Conservation (phyloP, 2,329 filamentous ascomycete species). For the Nannizziopsis barbatae region DNA sequence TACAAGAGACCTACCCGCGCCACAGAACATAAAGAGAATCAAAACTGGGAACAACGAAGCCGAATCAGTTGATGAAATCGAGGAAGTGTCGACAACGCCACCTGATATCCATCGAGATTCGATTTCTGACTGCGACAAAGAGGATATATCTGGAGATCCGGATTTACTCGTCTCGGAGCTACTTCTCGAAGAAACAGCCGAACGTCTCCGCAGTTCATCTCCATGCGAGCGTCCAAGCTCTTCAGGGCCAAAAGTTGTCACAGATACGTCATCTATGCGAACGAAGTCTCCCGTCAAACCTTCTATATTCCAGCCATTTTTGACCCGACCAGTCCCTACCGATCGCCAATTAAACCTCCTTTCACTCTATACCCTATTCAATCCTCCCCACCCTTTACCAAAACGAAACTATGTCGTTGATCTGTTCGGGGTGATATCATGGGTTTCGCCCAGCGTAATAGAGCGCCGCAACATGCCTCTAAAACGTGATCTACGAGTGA, state of each 20-base stretch:
- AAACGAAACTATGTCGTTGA: conserved; percentile 21
- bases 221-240: not conserved
- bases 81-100: not conserved
- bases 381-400: conserved; percentile 14
- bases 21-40: not conserved
- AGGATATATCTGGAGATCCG: not conserved
- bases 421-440: conserved; percentile 21
- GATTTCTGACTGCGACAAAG: not conserved
- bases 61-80: not conserved
- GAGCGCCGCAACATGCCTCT: conserved; percentile 20
- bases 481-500: conserved; percentile 24
- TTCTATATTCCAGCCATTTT: not conserved
- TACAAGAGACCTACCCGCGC: not conserved
- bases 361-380: conserved; percentile 13
- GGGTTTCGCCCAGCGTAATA: conserved; percentile 19
- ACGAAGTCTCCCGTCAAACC: not conserved
- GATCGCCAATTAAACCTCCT: conserved; percentile 10
- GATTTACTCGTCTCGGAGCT: not conserved
- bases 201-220: not conserved
- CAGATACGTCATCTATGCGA: not conserved
- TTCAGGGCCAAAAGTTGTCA: not conserved
- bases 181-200: not conserved
- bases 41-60: not conserved
- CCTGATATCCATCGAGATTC: not conserved
- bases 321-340: not conserved